phyloP scores from a whole-genome alignment of 805 yeast species.

The Kazachstania taianensis region DNA sequence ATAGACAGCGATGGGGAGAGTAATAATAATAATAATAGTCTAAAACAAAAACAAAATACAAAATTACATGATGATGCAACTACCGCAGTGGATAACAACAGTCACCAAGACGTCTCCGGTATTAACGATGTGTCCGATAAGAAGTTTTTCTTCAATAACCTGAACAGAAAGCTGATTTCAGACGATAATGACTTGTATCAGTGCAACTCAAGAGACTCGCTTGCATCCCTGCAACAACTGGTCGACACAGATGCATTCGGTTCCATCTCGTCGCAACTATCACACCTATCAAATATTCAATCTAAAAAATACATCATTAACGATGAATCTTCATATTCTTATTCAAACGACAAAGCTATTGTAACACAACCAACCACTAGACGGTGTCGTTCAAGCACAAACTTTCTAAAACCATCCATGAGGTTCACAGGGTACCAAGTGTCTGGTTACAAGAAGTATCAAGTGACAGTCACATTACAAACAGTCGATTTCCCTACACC shows the following conservation, averaged over 20 bases:
- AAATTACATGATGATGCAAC: too few species aligned
- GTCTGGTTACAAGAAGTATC: slow-evolving; percentile 31
- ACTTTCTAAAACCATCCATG: slow-evolving; percentile 22
- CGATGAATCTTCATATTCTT: slow-evolving; percentile 9
- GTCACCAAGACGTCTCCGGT: too few species aligned
- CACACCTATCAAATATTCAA: background rate
- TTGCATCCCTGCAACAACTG: slow-evolving; percentile 12
- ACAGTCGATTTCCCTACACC: slow-evolving; percentile 39
- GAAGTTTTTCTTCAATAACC: too few species aligned
- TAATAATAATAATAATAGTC: too few species aligned
- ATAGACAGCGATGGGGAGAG: background rate
- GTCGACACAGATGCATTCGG: background rate
- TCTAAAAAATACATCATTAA: slow-evolving; percentile 10
- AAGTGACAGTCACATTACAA: slow-evolving; percentile 47
- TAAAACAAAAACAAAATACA: too few species aligned
- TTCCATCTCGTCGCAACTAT: too few species aligned
- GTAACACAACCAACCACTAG: background rate
- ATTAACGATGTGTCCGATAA: too few species aligned
- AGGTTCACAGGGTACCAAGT: slow-evolving; percentile 29
- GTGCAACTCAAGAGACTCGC: slow-evolving; percentile 19
- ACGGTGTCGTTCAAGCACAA: slow-evolving; percentile 6
- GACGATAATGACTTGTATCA: slow-evolving; percentile 8
- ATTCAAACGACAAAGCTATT: too few species aligned
- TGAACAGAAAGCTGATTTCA: too few species aligned
- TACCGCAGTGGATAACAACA: too few species aligned